Percentiles rank a stretch among this genome's conserved stretches.
Evolutionary conservation across 331 rosid species (phyloP).

Genomic region (Acacia pycnantha): DNA sequence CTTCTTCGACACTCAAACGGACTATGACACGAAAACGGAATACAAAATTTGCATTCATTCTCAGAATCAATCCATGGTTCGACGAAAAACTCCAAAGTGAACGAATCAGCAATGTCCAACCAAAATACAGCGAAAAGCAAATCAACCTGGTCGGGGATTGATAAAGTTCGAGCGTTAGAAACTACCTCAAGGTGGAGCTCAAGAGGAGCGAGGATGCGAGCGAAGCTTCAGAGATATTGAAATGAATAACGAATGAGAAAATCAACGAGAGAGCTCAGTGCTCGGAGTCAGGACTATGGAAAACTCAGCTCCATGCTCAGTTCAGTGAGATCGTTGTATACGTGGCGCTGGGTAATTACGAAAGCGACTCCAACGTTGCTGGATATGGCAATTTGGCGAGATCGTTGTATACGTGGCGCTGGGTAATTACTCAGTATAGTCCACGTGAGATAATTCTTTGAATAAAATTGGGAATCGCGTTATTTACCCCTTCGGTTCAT

Average conservation of each 20-base stretch:
- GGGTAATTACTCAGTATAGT: neutral
- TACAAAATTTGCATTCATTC: neutral
- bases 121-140: neutral
- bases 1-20: neutral
- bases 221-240: neutral
- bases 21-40: neutral
- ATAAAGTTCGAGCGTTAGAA: constrained; percentile 13
- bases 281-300: constrained; percentile 8
- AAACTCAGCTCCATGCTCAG: constrained; percentile 22
- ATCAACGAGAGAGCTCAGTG: neutral
- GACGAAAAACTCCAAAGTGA: neutral
- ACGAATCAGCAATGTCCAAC: neutral
- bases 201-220: neutral
- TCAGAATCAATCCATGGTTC: neutral
- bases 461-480: neutral
- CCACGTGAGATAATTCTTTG: neutral
- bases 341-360: neutral
- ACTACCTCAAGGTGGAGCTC: neutral
- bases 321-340: too few relatives aligned
- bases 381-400: constrained; percentile 16
- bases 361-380: neutral
- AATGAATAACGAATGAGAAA: neutral
- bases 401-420: neutral
- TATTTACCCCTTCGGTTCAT: too few relatives aligned
- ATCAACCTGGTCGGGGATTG: neutral